Evolutionary conservation across 352 stramenopile genomes (phyloP), one percentile per base, ranked within the genome.

Genomic region (Pythium volutum): DNA sequence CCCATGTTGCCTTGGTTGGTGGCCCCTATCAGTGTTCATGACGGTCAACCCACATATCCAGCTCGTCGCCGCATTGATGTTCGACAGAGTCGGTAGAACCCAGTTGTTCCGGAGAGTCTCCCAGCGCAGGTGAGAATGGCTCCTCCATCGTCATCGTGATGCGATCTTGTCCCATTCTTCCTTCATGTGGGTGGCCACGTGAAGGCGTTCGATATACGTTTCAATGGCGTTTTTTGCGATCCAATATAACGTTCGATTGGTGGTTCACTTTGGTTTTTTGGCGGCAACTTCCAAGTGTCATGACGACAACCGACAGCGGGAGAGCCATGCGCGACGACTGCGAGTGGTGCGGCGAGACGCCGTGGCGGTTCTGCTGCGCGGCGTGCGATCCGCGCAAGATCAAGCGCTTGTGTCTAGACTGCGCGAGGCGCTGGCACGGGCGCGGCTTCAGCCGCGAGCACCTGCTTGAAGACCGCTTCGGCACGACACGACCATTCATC

Each of bases 371-470:
- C 33, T 23, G 51, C 47, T 81, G 74, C 39, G 50, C 50, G 18
- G 67, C 53, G 64, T 81, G 74, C 47, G 74, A 81, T 39, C 61
- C 66, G 29, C 66, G 74, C 1, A 51, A 45, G 27, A 42, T 48
- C 9, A 79, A 81, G 53, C 55, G 42, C 0, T 25, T 77, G 11
- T 81, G 74, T 45, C 18, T 55, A 10, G 57, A 49, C 2, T 81
- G 74, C 45, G 52, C 74, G 6, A 55, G 52, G 46, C 67, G 63
- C 2, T 81, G 74, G 74, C 74, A 81, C 65, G 66, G 71, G 55
- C 69, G 74, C 54, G 74, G 74, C 15, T 66, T 68, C 46, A 71
- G 64, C n/a, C 58, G 55, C 6, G 38, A 70, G 34, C 74, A 81
- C 60, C 41, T 53, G 25, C 54, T 79, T 15, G 56, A 48, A 23